Evolutionary conservation across 345 rosid genomes (phyloP), one percentile per base, ranked within the genome.

Genomic region (Eucalyptus sp.): DNA sequence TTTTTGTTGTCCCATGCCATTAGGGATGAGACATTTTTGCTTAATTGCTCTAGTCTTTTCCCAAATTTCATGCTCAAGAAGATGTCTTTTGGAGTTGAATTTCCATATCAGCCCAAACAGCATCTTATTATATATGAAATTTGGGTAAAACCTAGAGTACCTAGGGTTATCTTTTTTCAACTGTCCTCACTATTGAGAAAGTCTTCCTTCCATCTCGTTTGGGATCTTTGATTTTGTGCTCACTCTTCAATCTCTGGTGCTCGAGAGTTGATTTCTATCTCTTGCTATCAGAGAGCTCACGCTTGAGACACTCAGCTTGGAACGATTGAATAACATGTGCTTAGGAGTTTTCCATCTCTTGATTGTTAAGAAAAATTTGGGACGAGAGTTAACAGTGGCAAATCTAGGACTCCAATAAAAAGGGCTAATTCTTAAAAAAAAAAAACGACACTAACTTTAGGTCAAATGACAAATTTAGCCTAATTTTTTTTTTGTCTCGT

Each of bases 401-500:
- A 18, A 56, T 4, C 29, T 56, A 24, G 29, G 29, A 56, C 29
- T 49, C 12, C 1, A 10, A 6, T 4, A 56, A 56, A 56, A 24
- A 24, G 58, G 58, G 25, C 58, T 8, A 52, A 52, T 52, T 52
- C 58, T 4, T 1, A 52, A 52, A 51, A 17, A 17, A 18, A 18
- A 44, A 44, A 52, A 52, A 3, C 7, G 7, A 16, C 2, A 51
- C 2, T 52, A 52, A 52, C 58, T 52, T 52, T 18, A 7, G 58
- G 1, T 52, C 58, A 52, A 52, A 52, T 1, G 58, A 52, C 24
- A 52, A 51, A 17, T 52, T 52, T 52, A 9, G 58, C 2, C 20
- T 52, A 52, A 7, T 0, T 1, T 7, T 18, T 17, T 37, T 52
- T 52, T 52, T 52, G 56, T 52, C 4, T 52, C 4, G 0, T 52